Evolutionary conservation across 2,329 filamentous ascomycete species (phyloP).

Genomic region (Neobulgaria alba): DNA sequence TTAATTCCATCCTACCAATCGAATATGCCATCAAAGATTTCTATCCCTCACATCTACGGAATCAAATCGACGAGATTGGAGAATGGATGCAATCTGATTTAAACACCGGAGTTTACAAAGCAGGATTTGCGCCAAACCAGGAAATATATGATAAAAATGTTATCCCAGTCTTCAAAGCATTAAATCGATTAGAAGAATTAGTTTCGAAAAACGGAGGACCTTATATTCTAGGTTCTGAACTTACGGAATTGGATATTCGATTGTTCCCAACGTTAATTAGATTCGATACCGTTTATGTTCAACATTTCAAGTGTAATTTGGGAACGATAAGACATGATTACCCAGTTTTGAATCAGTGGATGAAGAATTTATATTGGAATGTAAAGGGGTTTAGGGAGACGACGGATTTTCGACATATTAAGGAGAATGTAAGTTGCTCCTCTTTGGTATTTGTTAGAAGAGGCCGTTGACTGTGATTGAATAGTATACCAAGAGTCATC

Average conservation of each 20-base stretch:
- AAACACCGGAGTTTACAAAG: conserved; percentile 63
- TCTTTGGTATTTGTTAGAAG: neutral
- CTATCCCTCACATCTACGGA: no score
- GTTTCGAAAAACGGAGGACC: conserved; percentile 34
- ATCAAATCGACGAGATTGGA: conserved; percentile 68
- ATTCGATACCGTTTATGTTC: conserved; percentile 60
- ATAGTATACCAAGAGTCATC: conserved; percentile 85
- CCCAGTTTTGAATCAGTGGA: conserved; percentile 56
- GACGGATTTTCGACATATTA: conserved; percentile 35
- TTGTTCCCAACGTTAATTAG: conserved; percentile 55
- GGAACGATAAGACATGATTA: conserved; percentile 34
- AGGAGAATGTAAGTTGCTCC: conserved; percentile 33
- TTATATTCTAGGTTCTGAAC: conserved; percentile 62
- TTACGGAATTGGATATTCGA: conserved; percentile 76
- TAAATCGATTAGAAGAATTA: conserved; percentile 67
- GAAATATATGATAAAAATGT: conserved; percentile 73
- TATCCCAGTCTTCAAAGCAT: conserved; percentile 58
- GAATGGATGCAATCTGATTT: conserved; percentile 67
- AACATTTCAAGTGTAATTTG: conserved; percentile 57
- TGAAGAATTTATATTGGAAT: conserved; percentile 60
- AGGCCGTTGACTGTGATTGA: conserved; percentile 10
- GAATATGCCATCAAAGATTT: conserved; percentile 48
- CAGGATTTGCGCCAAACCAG: conserved; percentile 75
- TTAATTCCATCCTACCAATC: conserved; percentile 26
- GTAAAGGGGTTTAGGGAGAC: conserved; percentile 41